Percentiles rank a stretch among this genome's conserved stretches.
These are phyloP conservation scores for Talinum fruticosum DNA, from an alignment of 148 eudicot genomes.

Conservation along the genomic window DNA sequence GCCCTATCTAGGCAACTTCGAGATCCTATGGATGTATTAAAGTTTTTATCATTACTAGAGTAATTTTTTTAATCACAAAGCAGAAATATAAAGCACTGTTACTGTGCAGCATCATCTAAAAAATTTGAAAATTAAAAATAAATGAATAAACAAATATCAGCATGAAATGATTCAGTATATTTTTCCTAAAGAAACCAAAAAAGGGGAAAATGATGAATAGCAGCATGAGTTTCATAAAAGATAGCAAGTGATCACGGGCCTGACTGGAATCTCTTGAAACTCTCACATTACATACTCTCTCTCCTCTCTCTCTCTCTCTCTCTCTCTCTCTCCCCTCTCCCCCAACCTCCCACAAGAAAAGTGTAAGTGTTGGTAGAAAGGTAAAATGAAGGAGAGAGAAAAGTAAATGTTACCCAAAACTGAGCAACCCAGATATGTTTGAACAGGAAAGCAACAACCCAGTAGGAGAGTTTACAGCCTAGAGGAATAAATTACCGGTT, in stretches of 20 bases:
- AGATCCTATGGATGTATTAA: too few species aligned
- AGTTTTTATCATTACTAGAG: too few species aligned
- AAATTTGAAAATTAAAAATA: neutral
- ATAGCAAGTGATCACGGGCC: conserved; percentile 24
- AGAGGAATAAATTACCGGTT: conserved; percentile 14
- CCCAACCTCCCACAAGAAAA: conserved; percentile 1
- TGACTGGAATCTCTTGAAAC: conserved; percentile 27
- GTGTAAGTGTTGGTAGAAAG: conserved; percentile 18
- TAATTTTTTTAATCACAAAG: too few species aligned
- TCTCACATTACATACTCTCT: neutral
- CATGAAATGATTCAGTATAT: neutral
- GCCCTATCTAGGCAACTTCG: too few species aligned
- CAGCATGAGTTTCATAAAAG: conserved; percentile 17
- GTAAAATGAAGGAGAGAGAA: neutral
- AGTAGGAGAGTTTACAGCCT: conserved; percentile 15
- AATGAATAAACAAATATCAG: neutral
- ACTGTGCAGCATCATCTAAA: neutral
- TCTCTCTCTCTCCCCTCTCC: conserved; percentile 4
- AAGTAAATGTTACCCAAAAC: neutral
- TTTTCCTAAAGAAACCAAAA: neutral
- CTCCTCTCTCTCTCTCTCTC: neutral
- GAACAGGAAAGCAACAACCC: conserved; percentile 10
- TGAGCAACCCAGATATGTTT: neutral
- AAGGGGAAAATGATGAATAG: neutral
- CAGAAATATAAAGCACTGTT: too few species aligned